Conservation (phyloP, 139 green algal genomes). For the Trebouxia sp. region DNA sequence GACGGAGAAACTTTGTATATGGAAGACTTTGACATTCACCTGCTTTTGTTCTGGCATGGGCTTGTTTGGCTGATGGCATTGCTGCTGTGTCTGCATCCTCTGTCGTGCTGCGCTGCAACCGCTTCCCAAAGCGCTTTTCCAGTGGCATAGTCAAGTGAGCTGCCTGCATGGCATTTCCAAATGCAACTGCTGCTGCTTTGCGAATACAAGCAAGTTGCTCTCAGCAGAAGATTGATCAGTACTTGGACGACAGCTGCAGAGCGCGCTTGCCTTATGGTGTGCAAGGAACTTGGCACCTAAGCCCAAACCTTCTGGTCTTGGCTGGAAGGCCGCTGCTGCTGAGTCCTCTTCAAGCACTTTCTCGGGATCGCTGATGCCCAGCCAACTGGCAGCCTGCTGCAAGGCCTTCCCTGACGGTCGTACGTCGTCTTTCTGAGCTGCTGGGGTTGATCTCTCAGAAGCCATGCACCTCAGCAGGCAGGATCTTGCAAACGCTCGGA, state of each 20-base stretch:
- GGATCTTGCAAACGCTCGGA: too few relatives aligned
- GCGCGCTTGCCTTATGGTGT: slow-evolving; percentile 24
- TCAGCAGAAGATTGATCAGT: too few relatives aligned
- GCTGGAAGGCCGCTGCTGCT: background rate
- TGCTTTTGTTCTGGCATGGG: background rate
- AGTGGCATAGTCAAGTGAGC: slow-evolving; percentile 12
- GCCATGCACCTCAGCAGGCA: background rate
- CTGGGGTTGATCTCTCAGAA: background rate
- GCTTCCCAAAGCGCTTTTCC: slow-evolving; percentile 14
- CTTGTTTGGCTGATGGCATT: background rate
- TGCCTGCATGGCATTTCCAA: background rate
- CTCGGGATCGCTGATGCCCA: slow-evolving; percentile 4
- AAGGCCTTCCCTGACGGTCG: too few relatives aligned
- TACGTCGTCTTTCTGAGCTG: background rate
- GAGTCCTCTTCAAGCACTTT: background rate
- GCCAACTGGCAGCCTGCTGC: slow-evolving; percentile 9
- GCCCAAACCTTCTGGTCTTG: slow-evolving; percentile 21
- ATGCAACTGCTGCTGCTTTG: background rate
- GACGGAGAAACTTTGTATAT: too few relatives aligned
- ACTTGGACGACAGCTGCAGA: background rate
- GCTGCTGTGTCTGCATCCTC: background rate
- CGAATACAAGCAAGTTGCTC: background rate
- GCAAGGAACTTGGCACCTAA: slow-evolving; percentile 29
- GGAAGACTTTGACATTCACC: background rate
- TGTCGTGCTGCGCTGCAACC: background rate